Base-by-base conservation (phyloP, 208 protist genomes). In the Jaenimonas drosophilae region DNA sequence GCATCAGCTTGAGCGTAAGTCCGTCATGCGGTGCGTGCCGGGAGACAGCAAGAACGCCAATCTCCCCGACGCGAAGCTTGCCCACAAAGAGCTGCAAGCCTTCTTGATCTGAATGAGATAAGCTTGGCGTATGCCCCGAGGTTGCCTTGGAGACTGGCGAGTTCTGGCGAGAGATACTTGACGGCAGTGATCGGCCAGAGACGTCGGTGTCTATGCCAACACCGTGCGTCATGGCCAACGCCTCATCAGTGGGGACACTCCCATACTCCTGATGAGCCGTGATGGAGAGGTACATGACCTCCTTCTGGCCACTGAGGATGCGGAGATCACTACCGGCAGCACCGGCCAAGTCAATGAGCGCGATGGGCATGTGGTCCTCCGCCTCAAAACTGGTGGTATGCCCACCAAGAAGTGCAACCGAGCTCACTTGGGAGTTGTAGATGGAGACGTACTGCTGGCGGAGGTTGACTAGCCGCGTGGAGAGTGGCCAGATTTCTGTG, bases 331-430 rank as follows among this genome's bases (percentile, higher is more conserved):
- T 49, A 4, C 58, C 58, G 9, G 24, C 29, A 7, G 25, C 28
- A 2, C 49, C 25, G 23, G 58, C 48, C 19, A 47, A n/a, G 29
- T 81, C 63, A 4, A 75, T 57, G 4, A 81, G 28, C 4, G 48
- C 51, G 37, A 81, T 73, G 21, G 72, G 72, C 6, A 62, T 75
- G 59, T 63, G 51, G n/a, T 7, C 6, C 9, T 42, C 37, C 7
- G n/a, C 37, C 7, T 6, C 19, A 20, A 21, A 42, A 24, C 23
- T 20, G 19, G 37, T 42, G n/a, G n/a, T n/a, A n/a, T n/a, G n/a
- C n/a, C n/a, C n/a, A n/a, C n/a, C n/a, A n/a, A n/a, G n/a, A 7
- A 42, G 9, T 7, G 37, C 37, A 7, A 20, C 37, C 7, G 37
- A 6, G 37, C 37, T 42, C n/a, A 20, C 37, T 11, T 25, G 14